Evolutionary conservation across 2,329 filamentous ascomycete genomes (phyloP), one percentile per base, ranked within the genome.

Genomic region (Rutstroemia sp.): DNA sequence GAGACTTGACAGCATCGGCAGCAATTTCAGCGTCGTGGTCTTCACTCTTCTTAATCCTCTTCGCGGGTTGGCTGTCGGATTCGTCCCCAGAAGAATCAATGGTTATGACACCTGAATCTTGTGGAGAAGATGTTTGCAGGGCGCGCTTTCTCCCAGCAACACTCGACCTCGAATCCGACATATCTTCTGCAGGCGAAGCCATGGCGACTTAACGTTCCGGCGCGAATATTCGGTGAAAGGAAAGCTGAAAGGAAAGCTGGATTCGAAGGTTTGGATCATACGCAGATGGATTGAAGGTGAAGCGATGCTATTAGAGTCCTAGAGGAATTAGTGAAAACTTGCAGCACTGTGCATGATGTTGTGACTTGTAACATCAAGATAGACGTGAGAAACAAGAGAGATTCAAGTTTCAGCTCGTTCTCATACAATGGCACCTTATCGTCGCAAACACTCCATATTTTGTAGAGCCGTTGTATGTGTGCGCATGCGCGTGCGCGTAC

Each of bases 21-120:
- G 19, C 23, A 25, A n/a, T n/a, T 45, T 27, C 27, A 16, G 44
- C 19, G 1, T 27, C 44, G 16, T 40, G 14, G 39, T 40, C 39
- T 19, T 40, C 39, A 14, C 30, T 2, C 34, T 53, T 34, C 36
- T 19, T 57, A 47, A 27, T 34, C 23, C 49, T 54, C 42, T 54
- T 57, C 19, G 49, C 21, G 47, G 42, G 25, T 25, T 54, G 49
- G 12, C 12, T 30, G 2, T 25, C n/a, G 21, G 49, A 57, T 19
- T 54, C 48, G 27, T 40, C 55, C 17, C 40, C 49, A n/a, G 49
- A 53, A 54, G 42, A 53, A 36, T 53, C 55, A 14, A 57, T 39
- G n/a, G 36, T 23, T 21, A 57, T 48, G 10, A 47, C 7, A 17
- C 48, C 42, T 48, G 36, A 21, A 44, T 17, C 36, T 44, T 40